Percentiles rank a stretch among this genome's conserved stretches.
Conservation (phyloP, 495 filamentous ascomycete species). For the Mytilinidion resinicola region DNA sequence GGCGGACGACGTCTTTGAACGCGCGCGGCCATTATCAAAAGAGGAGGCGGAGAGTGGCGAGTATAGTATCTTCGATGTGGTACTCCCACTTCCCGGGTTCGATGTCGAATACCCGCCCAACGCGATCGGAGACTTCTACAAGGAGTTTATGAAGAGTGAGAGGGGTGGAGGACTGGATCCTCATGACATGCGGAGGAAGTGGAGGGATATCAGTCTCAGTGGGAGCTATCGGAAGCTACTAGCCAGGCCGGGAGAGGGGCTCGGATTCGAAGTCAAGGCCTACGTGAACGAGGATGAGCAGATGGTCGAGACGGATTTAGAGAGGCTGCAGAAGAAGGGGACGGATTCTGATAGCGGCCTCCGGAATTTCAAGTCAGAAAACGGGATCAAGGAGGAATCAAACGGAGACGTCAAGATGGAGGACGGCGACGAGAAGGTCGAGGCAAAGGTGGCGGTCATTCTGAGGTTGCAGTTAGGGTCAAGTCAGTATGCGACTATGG, state of each 20-base stretch:
- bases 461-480: constrained; percentile 77
- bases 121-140: constrained; percentile 73
- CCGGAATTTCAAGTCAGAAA: not conserved
- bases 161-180: constrained; percentile 74
- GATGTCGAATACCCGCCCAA: constrained; percentile 84
- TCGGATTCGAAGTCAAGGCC: constrained; percentile 58
- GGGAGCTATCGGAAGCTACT: constrained; percentile 83
- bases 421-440: constrained; percentile 26
- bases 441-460: constrained; percentile 67
- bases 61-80: constrained; percentile 80
- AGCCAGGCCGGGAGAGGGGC: constrained; percentile 50
- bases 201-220: constrained; percentile 81
- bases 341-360: not conserved
- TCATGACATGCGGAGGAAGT: constrained; percentile 74
- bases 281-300: constrained; percentile 72
- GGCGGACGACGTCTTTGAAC: constrained; percentile 56
- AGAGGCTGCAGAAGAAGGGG: constrained; percentile 40
- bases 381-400: not conserved
- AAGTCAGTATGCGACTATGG: constrained; percentile 93
- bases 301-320: constrained; percentile 78
- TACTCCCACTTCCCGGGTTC: constrained; percentile 90
- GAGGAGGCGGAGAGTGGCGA: constrained; percentile 74
- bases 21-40: constrained; percentile 66
- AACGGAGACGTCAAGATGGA: constrained; percentile 5
- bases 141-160: constrained; percentile 70